A percentile compares a stretch with the other conserved stretches of the same genome.
Conservation (phyloP, 192 early-diverging fungal genomes). For the Coemansia guatemalensis region DNA sequence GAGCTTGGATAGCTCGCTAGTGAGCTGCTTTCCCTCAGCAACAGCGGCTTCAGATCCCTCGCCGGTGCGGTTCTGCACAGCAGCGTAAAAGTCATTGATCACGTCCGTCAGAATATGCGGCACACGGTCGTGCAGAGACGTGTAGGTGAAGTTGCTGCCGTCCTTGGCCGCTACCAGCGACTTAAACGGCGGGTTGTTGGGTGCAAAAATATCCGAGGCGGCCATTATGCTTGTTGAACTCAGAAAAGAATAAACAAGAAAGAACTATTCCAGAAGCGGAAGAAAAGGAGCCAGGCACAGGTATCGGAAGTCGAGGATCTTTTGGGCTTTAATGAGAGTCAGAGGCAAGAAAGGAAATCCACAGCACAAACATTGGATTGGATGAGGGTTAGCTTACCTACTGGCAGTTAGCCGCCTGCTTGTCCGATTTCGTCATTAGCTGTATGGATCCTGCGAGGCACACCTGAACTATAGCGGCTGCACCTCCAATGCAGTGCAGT, state of each 20-base stretch:
- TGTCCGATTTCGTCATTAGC: neutral
- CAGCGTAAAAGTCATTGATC: constrained; percentile 68
- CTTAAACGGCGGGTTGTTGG: constrained; percentile 57
- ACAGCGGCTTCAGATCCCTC: constrained; percentile 34
- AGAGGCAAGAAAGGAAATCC: neutral
- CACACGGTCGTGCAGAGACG: constrained; percentile 70
- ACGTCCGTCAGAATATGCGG: constrained; percentile 83
- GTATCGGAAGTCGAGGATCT: neutral
- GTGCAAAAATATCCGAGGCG: constrained; percentile 27
- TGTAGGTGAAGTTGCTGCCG: constrained; percentile 72
- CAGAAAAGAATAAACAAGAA: neutral
- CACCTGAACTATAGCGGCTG: too few relatives aligned
- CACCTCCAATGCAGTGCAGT: too few relatives aligned
- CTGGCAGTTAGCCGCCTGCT: too few relatives aligned
- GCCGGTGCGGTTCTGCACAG: constrained; percentile 40
- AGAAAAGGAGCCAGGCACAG: constrained; percentile 8
- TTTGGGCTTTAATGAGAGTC: neutral
- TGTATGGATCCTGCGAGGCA: too few relatives aligned
- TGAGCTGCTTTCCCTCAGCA: constrained; percentile 68
- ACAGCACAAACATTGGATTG: too few relatives aligned
- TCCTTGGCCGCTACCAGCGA: constrained; percentile 64
- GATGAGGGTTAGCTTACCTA: too few relatives aligned
- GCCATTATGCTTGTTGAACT: constrained; percentile 7
- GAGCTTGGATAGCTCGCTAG: constrained; percentile 62
- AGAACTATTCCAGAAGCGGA: neutral